These are phyloP conservation scores for Aspergillus piperis DNA, from an alignment of 2,329 filamentous ascomycete species.

Conservation along the genomic window DNA sequence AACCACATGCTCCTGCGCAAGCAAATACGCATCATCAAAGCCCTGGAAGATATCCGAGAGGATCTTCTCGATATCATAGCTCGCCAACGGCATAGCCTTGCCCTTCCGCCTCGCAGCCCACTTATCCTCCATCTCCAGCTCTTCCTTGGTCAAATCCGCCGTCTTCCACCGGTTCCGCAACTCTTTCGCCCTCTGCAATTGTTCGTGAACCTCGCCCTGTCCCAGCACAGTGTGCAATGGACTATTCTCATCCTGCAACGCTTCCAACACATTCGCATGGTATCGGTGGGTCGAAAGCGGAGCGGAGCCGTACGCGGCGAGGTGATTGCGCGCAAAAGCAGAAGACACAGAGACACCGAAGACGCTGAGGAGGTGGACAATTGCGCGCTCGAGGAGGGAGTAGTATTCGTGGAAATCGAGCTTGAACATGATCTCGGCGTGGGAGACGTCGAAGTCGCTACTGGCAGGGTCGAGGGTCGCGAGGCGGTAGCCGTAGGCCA, in stretches of 20 bases:
- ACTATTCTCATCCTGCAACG: conserved; percentile 59
- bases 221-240: conserved; percentile 62
- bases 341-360: conserved; percentile 59
- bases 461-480: conserved; percentile 44
- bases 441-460: conserved; percentile 22
- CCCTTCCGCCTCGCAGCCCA: conserved; percentile 25
- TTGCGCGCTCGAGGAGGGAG: conserved; percentile 68
- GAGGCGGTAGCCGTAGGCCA: conserved; percentile 58
- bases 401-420: conserved; percentile 79
- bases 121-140: conserved; percentile 21
- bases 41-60: conserved; percentile 59
- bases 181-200: conserved; percentile 67
- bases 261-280: conserved; percentile 68
- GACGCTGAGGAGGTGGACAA: conserved; percentile 67
- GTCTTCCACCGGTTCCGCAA: conserved; percentile 73
- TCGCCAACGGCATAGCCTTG: conserved; percentile 50
- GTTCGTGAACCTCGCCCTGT: conserved; percentile 54
- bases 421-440: conserved; percentile 70
- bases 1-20: conserved; percentile 53
- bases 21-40: conserved; percentile 58
- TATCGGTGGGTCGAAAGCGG: conserved; percentile 55
- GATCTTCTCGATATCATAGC: conserved; percentile 64
- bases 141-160: conserved; percentile 51
- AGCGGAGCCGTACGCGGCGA: conserved; percentile 28
- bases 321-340: conserved; percentile 19